Evolutionary conservation across 345 rosid species (phyloP).

Genomic region (Cardiospermum halicacabum): DNA sequence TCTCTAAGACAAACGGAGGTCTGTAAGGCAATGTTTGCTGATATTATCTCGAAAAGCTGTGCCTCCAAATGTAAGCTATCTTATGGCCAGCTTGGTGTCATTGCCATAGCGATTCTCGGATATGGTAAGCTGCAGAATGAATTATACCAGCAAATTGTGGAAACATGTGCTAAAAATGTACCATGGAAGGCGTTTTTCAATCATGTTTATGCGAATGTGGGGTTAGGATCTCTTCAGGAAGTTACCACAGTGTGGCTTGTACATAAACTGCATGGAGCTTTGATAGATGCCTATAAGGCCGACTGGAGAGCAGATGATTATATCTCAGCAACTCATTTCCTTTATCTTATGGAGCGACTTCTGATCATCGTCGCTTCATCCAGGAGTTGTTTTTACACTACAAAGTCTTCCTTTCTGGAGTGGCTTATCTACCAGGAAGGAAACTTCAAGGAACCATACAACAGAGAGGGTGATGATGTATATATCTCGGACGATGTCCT

Average conservation of each 20-base stretch:
- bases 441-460: not conserved
- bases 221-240: not conserved
- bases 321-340: no score
- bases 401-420: no score
- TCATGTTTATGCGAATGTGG: not conserved
- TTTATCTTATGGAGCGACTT: no score
- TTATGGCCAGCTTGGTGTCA: conserved; percentile 34
- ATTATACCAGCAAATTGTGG: conserved; percentile 2
- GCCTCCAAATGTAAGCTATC: conserved; percentile 10
- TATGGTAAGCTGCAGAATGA: conserved; percentile 13
- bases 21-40: conserved; percentile 19
- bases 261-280: no score
- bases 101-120: conserved; percentile 37
- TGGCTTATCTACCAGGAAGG: no score
- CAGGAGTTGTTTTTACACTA: no score
- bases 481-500: not conserved
- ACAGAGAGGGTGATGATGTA: not conserved
- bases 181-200: conserved; percentile 31
- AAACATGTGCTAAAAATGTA: conserved; percentile 1
- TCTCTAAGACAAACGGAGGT: conserved; percentile 26
- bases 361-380: no score
- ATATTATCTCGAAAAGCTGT: conserved; percentile 8
- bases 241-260: no score
- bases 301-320: no score
- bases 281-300: no score